Conservation (phyloP, 2,329 filamentous ascomycete genomes). For the Purpureocillium lavendulum region DNA sequence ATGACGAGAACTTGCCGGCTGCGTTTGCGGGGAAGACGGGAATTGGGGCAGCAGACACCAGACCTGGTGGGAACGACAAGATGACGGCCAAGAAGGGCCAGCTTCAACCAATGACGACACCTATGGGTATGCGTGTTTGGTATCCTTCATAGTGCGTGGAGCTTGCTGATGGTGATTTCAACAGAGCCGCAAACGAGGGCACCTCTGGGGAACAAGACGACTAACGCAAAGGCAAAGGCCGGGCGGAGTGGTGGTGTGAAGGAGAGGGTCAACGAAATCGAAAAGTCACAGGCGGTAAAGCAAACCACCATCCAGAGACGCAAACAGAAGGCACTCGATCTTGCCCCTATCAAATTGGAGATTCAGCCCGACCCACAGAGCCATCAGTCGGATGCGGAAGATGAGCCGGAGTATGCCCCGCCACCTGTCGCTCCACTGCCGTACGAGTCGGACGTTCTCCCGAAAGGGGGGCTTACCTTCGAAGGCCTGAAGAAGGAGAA, state of each 20-base stretch:
- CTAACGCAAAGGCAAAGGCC: constrained; percentile 75
- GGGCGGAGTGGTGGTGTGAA: constrained; percentile 60
- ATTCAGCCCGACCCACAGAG: constrained; percentile 44
- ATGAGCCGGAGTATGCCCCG: constrained; percentile 86
- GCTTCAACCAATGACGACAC: constrained; percentile 61
- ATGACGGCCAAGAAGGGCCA: constrained; percentile 40
- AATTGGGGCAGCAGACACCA: constrained; percentile 42
- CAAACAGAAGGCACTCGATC: constrained; percentile 45
- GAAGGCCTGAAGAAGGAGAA: constrained; percentile 51
- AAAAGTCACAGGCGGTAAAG: constrained; percentile 54
- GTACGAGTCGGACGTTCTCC: constrained; percentile 63
- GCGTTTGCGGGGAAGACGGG: constrained; percentile 30
- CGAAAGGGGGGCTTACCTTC: constrained; percentile 46
- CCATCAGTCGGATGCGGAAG: constrained; percentile 40
- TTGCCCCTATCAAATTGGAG: constrained; percentile 52
- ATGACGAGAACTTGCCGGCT: constrained; percentile 68
- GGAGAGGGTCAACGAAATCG: constrained; percentile 46
- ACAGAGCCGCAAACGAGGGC: constrained; percentile 54
- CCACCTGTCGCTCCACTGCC: constrained; percentile 58
- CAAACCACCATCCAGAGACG: constrained; percentile 51
- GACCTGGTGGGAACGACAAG: constrained; percentile 42
- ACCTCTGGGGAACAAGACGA: constrained; percentile 88
- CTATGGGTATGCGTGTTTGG: constrained; percentile 54
- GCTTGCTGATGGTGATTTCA: background rate
- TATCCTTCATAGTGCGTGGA: background rate